Conservation (phyloP, 352 stramenopile species). For the Phytopythium ostracodes region DNA sequence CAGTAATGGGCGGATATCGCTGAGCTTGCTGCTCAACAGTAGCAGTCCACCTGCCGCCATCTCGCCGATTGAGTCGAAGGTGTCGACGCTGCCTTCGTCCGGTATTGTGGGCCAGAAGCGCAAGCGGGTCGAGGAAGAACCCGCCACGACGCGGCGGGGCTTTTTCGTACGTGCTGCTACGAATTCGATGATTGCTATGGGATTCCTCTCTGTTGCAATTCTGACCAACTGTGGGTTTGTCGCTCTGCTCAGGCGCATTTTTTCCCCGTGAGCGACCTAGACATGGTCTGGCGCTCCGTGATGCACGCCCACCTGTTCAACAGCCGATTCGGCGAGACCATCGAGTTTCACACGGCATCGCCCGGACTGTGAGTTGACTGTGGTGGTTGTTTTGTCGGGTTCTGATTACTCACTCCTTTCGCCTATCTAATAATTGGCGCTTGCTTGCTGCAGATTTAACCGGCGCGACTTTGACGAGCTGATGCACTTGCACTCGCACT, state of each 20-base stretch:
- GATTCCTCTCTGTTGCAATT: background rate
- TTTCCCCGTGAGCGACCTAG: slow-evolving; percentile 46
- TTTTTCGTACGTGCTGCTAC: slow-evolving; percentile 31
- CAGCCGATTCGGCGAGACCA: slow-evolving; percentile 45
- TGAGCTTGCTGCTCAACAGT: slow-evolving; percentile 41
- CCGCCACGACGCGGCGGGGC: slow-evolving; percentile 9
- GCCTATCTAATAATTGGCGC: no score
- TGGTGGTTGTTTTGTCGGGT: background rate
- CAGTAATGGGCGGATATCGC: slow-evolving; percentile 15
- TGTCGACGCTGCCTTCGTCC: slow-evolving; percentile 16
- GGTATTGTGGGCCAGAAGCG: slow-evolving; percentile 21
- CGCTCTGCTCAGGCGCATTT: slow-evolving; percentile 35
- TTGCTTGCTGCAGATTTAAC: slow-evolving; percentile 30
- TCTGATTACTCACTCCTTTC: slow-evolving; percentile 5
- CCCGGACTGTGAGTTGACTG: slow-evolving; percentile 40
- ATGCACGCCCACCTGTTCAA: slow-evolving; percentile 67
- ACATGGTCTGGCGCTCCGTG: slow-evolving; percentile 59
- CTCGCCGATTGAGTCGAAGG: slow-evolving; percentile 4
- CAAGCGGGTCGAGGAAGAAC: slow-evolving; percentile 18
- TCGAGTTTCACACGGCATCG: slow-evolving; percentile 61
- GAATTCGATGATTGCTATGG: background rate
- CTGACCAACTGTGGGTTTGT: background rate
- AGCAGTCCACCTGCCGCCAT: slow-evolving; percentile 7
- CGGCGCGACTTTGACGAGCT: slow-evolving; percentile 75
- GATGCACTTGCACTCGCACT: slow-evolving; percentile 61